Conservation (phyloP, 2,329 filamentous ascomycete genomes). For the Penicillium capsulatum region DNA sequence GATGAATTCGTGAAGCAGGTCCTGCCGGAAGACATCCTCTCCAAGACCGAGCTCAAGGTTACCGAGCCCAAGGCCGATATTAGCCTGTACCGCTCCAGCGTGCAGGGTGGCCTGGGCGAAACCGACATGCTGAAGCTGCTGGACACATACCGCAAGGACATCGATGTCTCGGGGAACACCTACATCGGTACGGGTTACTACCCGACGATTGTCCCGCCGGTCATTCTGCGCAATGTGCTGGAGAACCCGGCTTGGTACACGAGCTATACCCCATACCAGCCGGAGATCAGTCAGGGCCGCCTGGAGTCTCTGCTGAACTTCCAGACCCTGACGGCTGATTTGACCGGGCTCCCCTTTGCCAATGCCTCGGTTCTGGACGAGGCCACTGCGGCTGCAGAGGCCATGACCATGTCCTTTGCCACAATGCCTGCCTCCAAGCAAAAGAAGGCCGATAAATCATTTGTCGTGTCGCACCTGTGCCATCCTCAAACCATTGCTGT, state of each 20-base stretch:
- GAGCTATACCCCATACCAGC: constrained; percentile 95
- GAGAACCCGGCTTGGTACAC: constrained; percentile 97
- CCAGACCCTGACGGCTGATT: constrained; percentile 84
- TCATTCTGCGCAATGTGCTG: constrained; percentile 87
- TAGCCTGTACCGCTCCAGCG: constrained; percentile 39
- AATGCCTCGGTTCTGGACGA: constrained; percentile 92
- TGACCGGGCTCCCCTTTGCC: constrained; percentile 80
- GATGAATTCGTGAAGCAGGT: constrained; percentile 84
- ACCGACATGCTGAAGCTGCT: constrained; percentile 42
- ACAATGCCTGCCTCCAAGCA: constrained; percentile 66
- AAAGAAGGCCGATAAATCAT: constrained; percentile 72
- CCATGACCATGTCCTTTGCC: constrained; percentile 88
- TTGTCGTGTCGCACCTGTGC: constrained; percentile 74
- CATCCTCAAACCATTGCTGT: constrained; percentile 85
- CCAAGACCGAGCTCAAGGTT: constrained; percentile 59
- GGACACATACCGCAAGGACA: constrained; percentile 49
- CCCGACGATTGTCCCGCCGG: constrained; percentile 76
- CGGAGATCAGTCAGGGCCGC: constrained; percentile 93
- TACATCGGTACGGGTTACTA: constrained; percentile 89
- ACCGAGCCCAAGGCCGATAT: constrained; percentile 44
- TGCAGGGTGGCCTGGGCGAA: constrained; percentile 46
- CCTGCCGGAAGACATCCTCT: constrained; percentile 73
- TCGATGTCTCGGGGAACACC: constrained; percentile 57
- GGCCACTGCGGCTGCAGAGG: constrained; percentile 86
- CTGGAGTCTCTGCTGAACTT: constrained; percentile 91